Evolutionary conservation across 2,329 filamentous ascomycete species (phyloP).

Genomic region (Fusarium paranaense): DNA sequence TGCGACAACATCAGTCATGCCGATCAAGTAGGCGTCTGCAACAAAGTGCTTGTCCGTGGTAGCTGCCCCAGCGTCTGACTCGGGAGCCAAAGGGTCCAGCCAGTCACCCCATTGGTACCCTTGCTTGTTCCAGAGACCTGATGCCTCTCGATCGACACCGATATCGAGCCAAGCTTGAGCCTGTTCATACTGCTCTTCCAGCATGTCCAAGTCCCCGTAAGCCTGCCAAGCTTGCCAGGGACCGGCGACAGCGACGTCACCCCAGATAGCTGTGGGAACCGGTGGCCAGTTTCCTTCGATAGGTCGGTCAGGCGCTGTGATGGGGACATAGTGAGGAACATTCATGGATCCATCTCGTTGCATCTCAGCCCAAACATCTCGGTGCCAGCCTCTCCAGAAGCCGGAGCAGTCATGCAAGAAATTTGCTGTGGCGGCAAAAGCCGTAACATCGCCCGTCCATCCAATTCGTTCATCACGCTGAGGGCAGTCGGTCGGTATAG

Average conservation of each 20-base stretch:
- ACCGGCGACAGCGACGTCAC: slow-evolving; percentile 3
- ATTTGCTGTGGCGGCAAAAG: slow-evolving; percentile 1
- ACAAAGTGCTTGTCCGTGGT: slow-evolving; percentile 14
- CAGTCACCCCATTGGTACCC: slow-evolving; percentile 18
- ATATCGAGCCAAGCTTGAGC: slow-evolving; percentile 15
- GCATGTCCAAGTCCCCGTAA: slow-evolving; percentile 5
- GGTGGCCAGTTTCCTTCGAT: not conserved
- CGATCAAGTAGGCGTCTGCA: slow-evolving; percentile 19
- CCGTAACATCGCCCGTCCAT: not conserved
- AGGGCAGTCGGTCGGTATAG: not conserved
- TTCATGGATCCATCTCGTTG: not conserved
- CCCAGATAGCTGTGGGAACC: slow-evolving; percentile 15
- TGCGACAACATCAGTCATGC: not conserved
- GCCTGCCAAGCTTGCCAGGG: slow-evolving; percentile 16
- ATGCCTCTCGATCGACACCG: slow-evolving; percentile 7
- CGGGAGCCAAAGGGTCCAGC: slow-evolving; percentile 17
- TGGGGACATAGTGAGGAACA: not conserved
- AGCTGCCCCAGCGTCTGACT: slow-evolving; percentile 4
- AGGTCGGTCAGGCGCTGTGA: not conserved
- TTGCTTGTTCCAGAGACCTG: slow-evolving; percentile 1
- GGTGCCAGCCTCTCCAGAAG: not conserved
- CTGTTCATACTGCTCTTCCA: slow-evolving; percentile 11
- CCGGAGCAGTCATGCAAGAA: not conserved
- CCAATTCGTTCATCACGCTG: not conserved
- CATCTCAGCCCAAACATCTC: not conserved